phyloP scores from a whole-genome alignment of 1,284 basidiomycete species.

The Grifola frondosa region DNA sequence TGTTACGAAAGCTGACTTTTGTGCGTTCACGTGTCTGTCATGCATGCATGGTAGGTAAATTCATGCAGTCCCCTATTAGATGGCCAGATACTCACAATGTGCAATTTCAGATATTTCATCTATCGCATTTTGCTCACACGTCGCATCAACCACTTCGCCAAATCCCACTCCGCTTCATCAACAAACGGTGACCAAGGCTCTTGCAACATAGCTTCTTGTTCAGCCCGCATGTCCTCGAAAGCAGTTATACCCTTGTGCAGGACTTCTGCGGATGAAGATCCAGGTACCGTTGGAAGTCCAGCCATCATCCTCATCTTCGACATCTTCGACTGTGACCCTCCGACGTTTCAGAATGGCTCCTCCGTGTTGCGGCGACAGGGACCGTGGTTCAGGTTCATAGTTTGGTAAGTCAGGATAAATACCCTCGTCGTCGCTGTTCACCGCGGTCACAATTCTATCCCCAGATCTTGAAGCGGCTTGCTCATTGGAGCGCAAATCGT shows the following conservation, averaged over 20 bases:
- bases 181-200: constrained; percentile 18
- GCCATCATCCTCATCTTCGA: background rate
- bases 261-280: background rate
- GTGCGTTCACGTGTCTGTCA: constrained; percentile 5
- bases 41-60: background rate
- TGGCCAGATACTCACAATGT: background rate
- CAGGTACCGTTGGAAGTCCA: background rate
- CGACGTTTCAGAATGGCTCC: too few relatives aligned
- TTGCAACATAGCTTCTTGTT: constrained; percentile 2
- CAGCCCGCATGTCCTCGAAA: too few relatives aligned
- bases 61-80: background rate
- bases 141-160: constrained; percentile 27
- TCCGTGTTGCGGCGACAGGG: too few relatives aligned
- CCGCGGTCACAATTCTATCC: too few relatives aligned
- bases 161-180: constrained; percentile 22
- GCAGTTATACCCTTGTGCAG: background rate
- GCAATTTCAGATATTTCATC: constrained; percentile 4
- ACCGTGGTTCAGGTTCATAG: too few relatives aligned
- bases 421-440: too few relatives aligned
- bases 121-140: background rate
- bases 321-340: background rate
- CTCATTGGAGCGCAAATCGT: too few relatives aligned
- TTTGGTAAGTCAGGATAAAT: too few relatives aligned
- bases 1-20: constrained; percentile 1
- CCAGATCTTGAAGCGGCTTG: too few relatives aligned